Evolutionary conservation across 2,329 filamentous ascomycete species (phyloP), one percentile per base, ranked within the genome.

Genomic region (Neopestalotiopsis rosae): DNA sequence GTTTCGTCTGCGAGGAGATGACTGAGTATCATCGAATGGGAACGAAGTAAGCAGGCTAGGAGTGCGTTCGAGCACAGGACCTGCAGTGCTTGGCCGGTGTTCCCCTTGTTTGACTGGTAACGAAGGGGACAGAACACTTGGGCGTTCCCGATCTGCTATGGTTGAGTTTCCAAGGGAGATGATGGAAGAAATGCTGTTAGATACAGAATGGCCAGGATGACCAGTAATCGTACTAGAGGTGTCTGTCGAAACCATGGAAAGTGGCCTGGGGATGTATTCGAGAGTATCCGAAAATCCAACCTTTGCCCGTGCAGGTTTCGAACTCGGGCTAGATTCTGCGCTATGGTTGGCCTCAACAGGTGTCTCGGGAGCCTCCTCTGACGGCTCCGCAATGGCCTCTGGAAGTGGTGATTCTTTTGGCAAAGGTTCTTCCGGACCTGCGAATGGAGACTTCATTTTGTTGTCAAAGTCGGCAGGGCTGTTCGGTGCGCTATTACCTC

Each of bases 251-350:
- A 97, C 90, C 24, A 95, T 85, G 1, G 95, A 97, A 20, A 97
- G 81, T 0, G 95, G 94, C 12, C 94, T 89, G 5, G 92, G 92
- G 74, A 95, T 95, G 71, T 92, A 94, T 78, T 97, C 93, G 34
- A 97, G 85, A 12, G 89, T 92, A 71, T 97, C 94, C 1, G 93
- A 94, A 76, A 97, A 97, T 0, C 92, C 93, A 61, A 97, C 94
- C 13, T 92, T 86, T 57, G 90, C 87, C 69, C 90, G 88, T 4
- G 86, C 78, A 61, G 79, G 79, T 65, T 57, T 72, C 68, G 57
- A 69, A 69, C 10, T 32, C 20, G 42, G 42, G 49, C 30, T 57
- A 34, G 34, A 20, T 34, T 56, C 42, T 66, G 42, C 28, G 20
- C 45, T 58, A 28, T 66, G n/a, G 5, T 65, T 38, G 38, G 20